Percentiles rank a stretch among this genome's conserved stretches.
These are phyloP conservation scores for Sporothrix variecibatus DNA, from an alignment of 2,329 filamentous ascomycete genomes.

Conservation along the genomic window DNA sequence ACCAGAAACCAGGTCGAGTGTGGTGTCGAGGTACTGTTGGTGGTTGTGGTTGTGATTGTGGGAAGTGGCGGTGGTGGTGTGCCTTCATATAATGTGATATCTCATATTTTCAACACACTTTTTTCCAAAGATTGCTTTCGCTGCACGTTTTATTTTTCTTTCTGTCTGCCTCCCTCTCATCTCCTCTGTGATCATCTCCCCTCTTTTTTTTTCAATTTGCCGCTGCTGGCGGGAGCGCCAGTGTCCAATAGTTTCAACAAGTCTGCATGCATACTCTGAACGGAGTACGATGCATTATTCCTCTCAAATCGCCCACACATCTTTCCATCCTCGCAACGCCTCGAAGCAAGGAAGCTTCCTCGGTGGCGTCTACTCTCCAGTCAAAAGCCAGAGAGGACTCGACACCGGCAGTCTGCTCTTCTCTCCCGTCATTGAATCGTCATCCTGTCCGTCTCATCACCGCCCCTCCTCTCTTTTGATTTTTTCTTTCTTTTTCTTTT, in stretches of 20 bases:
- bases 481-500: neutral
- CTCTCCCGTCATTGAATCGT: neutral
- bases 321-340: neutral
- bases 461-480: neutral
- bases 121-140: neutral
- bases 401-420: neutral
- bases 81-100: neutral
- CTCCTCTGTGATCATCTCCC: neutral
- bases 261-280: too few relatives aligned
- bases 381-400: neutral
- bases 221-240: neutral
- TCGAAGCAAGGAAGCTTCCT: neutral
- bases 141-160: neutral
- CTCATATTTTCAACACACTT: neutral
- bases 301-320: too few relatives aligned
- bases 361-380: neutral
- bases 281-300: too few relatives aligned
- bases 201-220: neutral
- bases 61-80: neutral
- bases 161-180: neutral
- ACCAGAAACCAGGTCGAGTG: neutral
- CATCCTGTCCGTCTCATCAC: neutral
- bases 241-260: neutral
- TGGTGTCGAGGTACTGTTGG: neutral
- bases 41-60: neutral